phyloP scores from a whole-genome alignment of 768 basidiomycete species.

The Chlorophyllum brunneum region DNA sequence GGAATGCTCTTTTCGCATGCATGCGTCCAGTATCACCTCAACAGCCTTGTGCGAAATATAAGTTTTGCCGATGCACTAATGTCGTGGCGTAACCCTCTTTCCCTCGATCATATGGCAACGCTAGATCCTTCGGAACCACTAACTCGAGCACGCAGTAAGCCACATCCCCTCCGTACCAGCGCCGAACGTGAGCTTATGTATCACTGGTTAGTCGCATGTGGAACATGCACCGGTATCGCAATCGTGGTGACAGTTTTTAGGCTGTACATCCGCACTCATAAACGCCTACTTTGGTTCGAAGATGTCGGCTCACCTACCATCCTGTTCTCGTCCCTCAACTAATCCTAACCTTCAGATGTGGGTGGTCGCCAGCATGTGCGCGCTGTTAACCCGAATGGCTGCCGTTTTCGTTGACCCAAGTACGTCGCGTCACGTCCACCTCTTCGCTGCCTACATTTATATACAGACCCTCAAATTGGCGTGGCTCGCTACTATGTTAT shows the following conservation, averaged over 20 bases:
- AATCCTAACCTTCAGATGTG: neutral
- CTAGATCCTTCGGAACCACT: neutral
- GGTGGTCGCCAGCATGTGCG: neutral
- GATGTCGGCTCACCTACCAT: neutral
- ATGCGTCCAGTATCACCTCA: too few relatives aligned
- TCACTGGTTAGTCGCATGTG: neutral
- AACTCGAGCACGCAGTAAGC: neutral
- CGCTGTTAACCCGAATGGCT: neutral
- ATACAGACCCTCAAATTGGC: slow-evolving; percentile 1
- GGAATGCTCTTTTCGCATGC: too few relatives aligned
- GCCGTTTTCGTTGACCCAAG: neutral
- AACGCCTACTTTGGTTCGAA: neutral
- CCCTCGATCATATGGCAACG: neutral
- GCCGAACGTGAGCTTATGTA: neutral
- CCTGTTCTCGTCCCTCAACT: neutral
- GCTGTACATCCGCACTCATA: neutral
- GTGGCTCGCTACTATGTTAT: slow-evolving; percentile 31
- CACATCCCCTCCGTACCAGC: neutral
- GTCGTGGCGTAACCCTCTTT: too few relatives aligned
- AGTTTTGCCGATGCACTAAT: too few relatives aligned
- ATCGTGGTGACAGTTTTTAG: neutral
- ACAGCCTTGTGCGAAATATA: neutral
- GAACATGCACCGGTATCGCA: neutral
- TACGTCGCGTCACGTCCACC: neutral
- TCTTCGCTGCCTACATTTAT: neutral